Evolutionary conservation across 805 yeast species (phyloP).

Genomic region (Candida montana): DNA sequence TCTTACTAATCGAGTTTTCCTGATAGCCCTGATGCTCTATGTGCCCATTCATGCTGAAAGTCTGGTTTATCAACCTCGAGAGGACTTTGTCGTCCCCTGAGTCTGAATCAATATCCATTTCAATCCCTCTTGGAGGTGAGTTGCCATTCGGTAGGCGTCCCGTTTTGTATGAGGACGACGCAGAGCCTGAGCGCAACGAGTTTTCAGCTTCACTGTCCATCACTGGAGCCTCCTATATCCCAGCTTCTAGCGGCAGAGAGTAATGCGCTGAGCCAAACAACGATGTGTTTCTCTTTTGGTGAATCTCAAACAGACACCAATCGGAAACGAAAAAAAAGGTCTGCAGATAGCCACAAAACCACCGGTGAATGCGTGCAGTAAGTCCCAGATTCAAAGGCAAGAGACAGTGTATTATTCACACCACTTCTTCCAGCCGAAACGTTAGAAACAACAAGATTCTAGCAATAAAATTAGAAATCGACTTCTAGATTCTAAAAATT

Average conservation of each 20-base stretch:
- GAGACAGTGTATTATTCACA: too few species aligned
- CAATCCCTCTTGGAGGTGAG: slow-evolving; percentile 8
- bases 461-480: too few species aligned
- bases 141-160: slow-evolving; percentile 8
- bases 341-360: too few species aligned
- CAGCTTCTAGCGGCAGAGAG: too few species aligned
- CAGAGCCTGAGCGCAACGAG: slow-evolving; percentile 18
- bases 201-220: slow-evolving; percentile 23
- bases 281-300: too few species aligned
- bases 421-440: too few species aligned
- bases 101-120: slow-evolving; percentile 16
- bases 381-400: too few species aligned
- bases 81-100: slow-evolving; percentile 11
- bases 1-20: slow-evolving; percentile 22
- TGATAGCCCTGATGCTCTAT: slow-evolving; percentile 9
- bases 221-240: background rate
- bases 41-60: slow-evolving; percentile 1
- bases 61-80: slow-evolving; percentile 7
- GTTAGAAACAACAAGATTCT: too few species aligned
- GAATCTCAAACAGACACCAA: too few species aligned
- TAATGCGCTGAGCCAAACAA: background rate
- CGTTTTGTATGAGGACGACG: slow-evolving; percentile 13
- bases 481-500: too few species aligned
- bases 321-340: too few species aligned
- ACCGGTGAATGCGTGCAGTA: too few species aligned